These are phyloP conservation scores for Pseudogymnoascus sp. DNA, from an alignment of 2,329 filamentous ascomycete genomes.

Conservation along the genomic window DNA sequence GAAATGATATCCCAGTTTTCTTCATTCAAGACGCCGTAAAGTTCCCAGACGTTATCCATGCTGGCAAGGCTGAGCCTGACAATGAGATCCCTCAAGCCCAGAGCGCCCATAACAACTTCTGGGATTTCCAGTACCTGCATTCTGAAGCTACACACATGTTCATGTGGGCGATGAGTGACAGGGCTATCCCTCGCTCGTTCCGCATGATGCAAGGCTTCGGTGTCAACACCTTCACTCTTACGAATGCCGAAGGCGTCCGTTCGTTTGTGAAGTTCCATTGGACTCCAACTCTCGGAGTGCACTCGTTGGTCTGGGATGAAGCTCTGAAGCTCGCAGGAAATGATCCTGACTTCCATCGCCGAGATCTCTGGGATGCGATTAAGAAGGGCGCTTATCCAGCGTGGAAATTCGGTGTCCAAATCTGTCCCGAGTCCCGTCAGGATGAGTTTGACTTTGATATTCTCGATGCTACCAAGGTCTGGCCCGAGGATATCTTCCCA, in stretches of 20 bases:
- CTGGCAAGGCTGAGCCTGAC: slow-evolving; percentile 66
- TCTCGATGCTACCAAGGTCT: slow-evolving; percentile 63
- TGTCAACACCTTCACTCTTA: slow-evolving; percentile 70
- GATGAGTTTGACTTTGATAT: slow-evolving; percentile 54
- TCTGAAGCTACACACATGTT: slow-evolving; percentile 56
- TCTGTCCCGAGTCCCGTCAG: slow-evolving; percentile 52
- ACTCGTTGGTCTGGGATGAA: too few relatives aligned
- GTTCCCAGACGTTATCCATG: slow-evolving; percentile 69
- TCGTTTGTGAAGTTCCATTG: slow-evolving; percentile 73
- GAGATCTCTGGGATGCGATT: slow-evolving; percentile 58
- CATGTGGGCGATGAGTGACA: slow-evolving; percentile 58
- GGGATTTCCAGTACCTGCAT: slow-evolving; percentile 42
- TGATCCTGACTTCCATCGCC: slow-evolving; percentile 54
- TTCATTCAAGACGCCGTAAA: slow-evolving; percentile 67
- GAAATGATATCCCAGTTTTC: slow-evolving; percentile 70
- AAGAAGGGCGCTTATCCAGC: slow-evolving; percentile 50
- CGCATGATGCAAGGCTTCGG: slow-evolving; percentile 62
- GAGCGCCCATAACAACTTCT: slow-evolving; percentile 35
- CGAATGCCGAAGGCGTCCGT: slow-evolving; percentile 59
- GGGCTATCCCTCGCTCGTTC: slow-evolving; percentile 57
- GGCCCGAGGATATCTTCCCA: slow-evolving; percentile 56
- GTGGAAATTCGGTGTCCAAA: slow-evolving; percentile 61
- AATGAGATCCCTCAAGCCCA: slow-evolving; percentile 62
- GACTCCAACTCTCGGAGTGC: slow-evolving; percentile 63
- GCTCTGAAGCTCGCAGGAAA: slow-evolving; percentile 44